Evolutionary conservation across 805 yeast species (phyloP), one percentile per base, ranked within the genome.

Genomic region (Candida bentonensis): DNA sequence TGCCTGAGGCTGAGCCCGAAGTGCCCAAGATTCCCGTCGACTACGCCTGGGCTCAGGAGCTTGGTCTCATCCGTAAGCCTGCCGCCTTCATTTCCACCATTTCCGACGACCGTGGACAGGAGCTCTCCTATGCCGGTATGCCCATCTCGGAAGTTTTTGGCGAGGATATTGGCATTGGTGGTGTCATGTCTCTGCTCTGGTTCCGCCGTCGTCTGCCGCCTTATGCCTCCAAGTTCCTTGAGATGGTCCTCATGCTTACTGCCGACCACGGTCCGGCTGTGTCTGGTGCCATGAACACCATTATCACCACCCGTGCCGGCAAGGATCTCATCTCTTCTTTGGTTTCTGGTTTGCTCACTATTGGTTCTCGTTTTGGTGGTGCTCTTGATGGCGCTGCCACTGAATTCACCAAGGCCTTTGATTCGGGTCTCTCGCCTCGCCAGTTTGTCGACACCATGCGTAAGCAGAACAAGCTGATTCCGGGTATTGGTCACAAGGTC

Each of bases 201-300:
- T 67, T 67, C 66, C 62, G 68, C 46, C 62, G 72, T 40, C 59
- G 70, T 34, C 55, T 67, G 41, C 72, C 72, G 21, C 47, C 57
- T 30, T 67, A 65, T 46, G 72, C 70, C 30, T 56, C 69, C 45
- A 65, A 66, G 62, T 67, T 67, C 55, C 52, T 67, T 39, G 72
- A 67, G 53, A 67, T 67, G 72, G 72, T 67, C n/a, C 63, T 67
- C 42, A 68, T 68, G 72, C 61, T 67, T 30, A 67, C 72, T 23
- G 72, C 72, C 34, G 72, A 67, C 51, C 72, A 67, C 53, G 72
- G 72, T 46, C 72, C 72, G 20, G 72, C 72, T 40, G 72, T 67
- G 15, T 57, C 65, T 22, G 72, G 72, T 45, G 72, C 72, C 45
- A 66, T 68, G 72, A 67, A 67, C 58, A 67, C 72, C 44, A 67